Evolutionary conservation across 352 stramenopile genomes (phyloP).

Genomic region (Phytophthora pini): DNA sequence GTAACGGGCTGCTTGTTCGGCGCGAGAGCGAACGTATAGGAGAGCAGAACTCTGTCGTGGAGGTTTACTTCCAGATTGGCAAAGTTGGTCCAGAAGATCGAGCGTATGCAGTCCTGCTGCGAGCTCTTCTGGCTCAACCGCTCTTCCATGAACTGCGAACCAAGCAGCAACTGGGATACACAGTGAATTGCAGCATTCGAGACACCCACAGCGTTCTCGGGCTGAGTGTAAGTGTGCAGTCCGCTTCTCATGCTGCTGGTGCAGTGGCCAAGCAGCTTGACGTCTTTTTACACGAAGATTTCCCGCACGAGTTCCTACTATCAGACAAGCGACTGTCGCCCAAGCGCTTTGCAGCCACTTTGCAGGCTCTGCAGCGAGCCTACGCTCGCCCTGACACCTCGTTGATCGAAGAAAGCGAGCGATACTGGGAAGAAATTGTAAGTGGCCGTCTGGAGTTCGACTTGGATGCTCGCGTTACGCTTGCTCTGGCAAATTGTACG

Average conservation of each 20-base stretch:
- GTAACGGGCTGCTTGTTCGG: slow-evolving; percentile 65
- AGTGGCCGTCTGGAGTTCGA: slow-evolving; percentile 65
- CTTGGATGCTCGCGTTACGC: slow-evolving; percentile 54
- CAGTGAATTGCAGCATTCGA: slow-evolving; percentile 75
- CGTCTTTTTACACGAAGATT: slow-evolving; percentile 60
- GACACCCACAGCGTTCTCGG: slow-evolving; percentile 82
- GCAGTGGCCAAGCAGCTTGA: slow-evolving; percentile 72
- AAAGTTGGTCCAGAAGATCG: slow-evolving; percentile 49
- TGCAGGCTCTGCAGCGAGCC: slow-evolving; percentile 52
- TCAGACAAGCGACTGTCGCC: slow-evolving; percentile 34
- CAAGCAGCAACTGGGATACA: slow-evolving; percentile 84
- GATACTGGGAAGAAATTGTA: slow-evolving; percentile 84
- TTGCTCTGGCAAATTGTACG: slow-evolving; percentile 50
- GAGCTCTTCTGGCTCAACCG: slow-evolving; percentile 82
- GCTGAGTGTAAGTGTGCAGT: slow-evolving; percentile 75
- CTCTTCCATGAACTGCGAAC: slow-evolving; percentile 87
- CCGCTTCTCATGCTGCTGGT: slow-evolving; percentile 60
- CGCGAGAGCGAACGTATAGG: slow-evolving; percentile 66
- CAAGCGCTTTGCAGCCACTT: slow-evolving; percentile 53
- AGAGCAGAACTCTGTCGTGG: slow-evolving; percentile 83
- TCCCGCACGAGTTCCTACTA: slow-evolving; percentile 30
- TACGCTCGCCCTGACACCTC: slow-evolving; percentile 58
- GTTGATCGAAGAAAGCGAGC: slow-evolving; percentile 60
- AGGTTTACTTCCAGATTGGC: slow-evolving; percentile 88
- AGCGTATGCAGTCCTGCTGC: slow-evolving; percentile 74